phyloP scores from a whole-genome alignment of 2,329 filamentous ascomycete species.

The Falciphora oryzae region DNA sequence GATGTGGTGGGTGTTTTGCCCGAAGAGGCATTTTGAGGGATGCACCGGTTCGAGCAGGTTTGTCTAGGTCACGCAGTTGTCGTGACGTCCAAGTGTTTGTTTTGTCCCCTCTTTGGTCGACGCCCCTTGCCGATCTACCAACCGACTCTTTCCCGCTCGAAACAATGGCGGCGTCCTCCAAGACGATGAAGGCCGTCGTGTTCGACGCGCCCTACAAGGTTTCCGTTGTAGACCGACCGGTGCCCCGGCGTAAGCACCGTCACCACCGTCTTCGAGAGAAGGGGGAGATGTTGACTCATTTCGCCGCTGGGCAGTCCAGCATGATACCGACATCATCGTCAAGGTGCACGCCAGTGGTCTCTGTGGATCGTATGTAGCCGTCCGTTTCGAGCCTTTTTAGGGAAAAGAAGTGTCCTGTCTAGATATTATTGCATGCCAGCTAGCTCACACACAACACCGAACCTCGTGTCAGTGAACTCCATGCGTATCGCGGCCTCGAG shows the following conservation, averaged over 20 bases:
- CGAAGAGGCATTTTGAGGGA: background rate
- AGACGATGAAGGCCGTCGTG: slow-evolving; percentile 80
- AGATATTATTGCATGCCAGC: background rate
- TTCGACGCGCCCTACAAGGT: slow-evolving; percentile 76
- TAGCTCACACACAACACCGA: background rate
- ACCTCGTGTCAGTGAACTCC: slow-evolving; percentile 60
- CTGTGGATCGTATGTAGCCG: slow-evolving; percentile 70
- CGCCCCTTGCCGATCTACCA: background rate
- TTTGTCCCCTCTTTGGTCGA: background rate
- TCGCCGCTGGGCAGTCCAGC: slow-evolving; percentile 44
- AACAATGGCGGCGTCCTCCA: slow-evolving; percentile 26
- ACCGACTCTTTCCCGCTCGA: background rate
- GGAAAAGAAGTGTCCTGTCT: background rate
- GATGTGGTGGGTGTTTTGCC: background rate
- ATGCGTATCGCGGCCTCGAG: slow-evolving; percentile 80
- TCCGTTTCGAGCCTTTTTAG: background rate
- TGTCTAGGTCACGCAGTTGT: too few species aligned
- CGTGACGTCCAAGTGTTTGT: background rate
- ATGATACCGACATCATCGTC: slow-evolving; percentile 71
- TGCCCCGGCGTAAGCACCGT: slow-evolving; percentile 52
- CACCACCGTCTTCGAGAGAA: background rate
- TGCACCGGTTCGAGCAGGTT: too few species aligned
- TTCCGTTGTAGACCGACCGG: slow-evolving; percentile 70
- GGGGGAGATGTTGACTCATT: background rate
- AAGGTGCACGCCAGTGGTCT: slow-evolving; percentile 79